Conservation (phyloP, 768 basidiomycete genomes). For the Podaxis sp. region DNA sequence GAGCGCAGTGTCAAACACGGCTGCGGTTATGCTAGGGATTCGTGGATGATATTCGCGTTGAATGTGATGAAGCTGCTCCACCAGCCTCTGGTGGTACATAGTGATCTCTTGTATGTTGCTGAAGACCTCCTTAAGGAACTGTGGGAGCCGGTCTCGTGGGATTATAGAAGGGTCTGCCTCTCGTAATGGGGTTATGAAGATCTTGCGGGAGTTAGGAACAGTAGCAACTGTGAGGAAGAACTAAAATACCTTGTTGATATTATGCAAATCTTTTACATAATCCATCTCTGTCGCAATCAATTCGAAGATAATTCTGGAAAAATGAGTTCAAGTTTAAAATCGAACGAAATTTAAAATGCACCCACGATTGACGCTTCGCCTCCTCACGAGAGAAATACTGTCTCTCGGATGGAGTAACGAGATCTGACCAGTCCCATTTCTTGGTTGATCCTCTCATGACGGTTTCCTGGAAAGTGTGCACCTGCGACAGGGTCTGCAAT, state of each 20-base stretch:
- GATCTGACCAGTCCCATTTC: slow-evolving; percentile 89
- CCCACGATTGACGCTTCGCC: slow-evolving; percentile 69
- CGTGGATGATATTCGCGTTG: slow-evolving; percentile 85
- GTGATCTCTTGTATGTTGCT: slow-evolving; percentile 81
- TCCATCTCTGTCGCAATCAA: slow-evolving; percentile 95
- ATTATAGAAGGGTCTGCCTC: slow-evolving; percentile 78
- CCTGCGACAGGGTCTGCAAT: slow-evolving; percentile 73
- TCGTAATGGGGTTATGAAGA: slow-evolving; percentile 78
- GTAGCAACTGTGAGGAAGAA: not conserved
- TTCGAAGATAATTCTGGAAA: slow-evolving; percentile 81
- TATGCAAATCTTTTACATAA: slow-evolving; percentile 92
- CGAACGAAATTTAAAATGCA: slow-evolving; percentile 7
- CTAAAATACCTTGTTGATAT: slow-evolving; percentile 47
- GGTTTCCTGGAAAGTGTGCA: slow-evolving; percentile 86
- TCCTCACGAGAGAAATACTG: slow-evolving; percentile 15
- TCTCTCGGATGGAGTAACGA: slow-evolving; percentile 39
- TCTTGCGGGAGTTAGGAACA: slow-evolving; percentile 35
- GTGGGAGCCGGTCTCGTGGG: slow-evolving; percentile 59
- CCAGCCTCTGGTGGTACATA: slow-evolving; percentile 67
- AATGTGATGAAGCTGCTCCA: slow-evolving; percentile 78
- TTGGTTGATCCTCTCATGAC: slow-evolving; percentile 78
- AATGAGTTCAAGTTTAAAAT: not conserved
- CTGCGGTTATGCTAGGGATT: slow-evolving; percentile 78
- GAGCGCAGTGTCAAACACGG: slow-evolving; percentile 82
- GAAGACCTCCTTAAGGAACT: slow-evolving; percentile 85